Base-by-base conservation (phyloP, 176 grass and related monocot genomes). In the Cymbopogon citratus region DNA sequence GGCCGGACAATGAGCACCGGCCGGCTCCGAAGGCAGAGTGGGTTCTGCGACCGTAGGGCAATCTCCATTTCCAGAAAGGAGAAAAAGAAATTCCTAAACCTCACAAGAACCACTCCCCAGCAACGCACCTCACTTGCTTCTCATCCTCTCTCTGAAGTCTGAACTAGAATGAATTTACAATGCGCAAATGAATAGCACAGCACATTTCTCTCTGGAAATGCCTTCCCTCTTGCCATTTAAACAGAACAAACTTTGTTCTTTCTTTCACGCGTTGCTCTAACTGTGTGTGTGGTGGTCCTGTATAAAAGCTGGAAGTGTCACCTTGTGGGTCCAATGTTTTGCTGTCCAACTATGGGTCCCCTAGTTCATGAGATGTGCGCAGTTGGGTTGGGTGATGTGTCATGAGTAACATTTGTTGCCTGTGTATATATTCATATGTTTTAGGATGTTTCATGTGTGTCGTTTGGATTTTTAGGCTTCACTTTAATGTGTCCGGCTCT, bases 21-120 rank as follows among this genome's bases (percentile, higher is more conserved):
- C 6, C 39, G 6, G 28, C 54, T 64, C 34, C 28, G 24, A 66
- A 62, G 74, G 60, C 16, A 84, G 3, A 56, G 49, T 31, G 68
- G 67, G 35, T 68, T 74, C 51, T 54, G 88, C 29, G 71, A 23
- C 61, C 71, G 62, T 15, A 91, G 44, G 25, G 76, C 66, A 71
- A 84, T 86, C 83, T 88, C 86, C 88, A 84, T 86, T 56, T 38
- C 70, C 41, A 18, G 0, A 29, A 8, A 44, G 2, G 2, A 66
- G 31, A 36, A 24, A 24, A 24, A 0, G n/a, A n/a, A n/a, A 68
- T 63, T 64, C 24, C 63, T 43, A 81, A 80, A 71, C 51, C 76
- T 71, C 13, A 3, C 51, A 75, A 74, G 65, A 80, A 82, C 49
- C 46, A 75, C 62, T 12, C n/a, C 62, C 23, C 6, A 9, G 12